Evolutionary conservation across 78 protist species (phyloP).

Genomic region (slime mould (Dictyostelium discoideum)): DNA sequence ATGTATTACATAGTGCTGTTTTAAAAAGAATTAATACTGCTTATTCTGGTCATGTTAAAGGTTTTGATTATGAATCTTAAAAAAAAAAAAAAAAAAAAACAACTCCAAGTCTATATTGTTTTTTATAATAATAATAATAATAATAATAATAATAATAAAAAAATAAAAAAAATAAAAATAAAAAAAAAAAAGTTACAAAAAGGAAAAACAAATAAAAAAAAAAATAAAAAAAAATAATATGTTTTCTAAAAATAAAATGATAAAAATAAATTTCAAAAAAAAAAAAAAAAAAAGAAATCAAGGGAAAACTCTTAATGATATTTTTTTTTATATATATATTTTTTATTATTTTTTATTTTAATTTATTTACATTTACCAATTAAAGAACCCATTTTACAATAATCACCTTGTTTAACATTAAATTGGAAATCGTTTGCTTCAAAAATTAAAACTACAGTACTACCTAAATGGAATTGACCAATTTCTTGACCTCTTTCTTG

Average conservation of each 20-base stretch:
- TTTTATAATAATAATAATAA: too few species aligned
- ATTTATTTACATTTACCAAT: conserved; percentile 35
- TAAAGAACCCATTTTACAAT: conserved; percentile 76
- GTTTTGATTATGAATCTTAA: conserved; percentile 73
- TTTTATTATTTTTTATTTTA: not conserved
- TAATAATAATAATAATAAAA: not conserved
- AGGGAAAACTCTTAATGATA: too few species aligned
- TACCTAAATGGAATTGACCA: conserved; percentile 87
- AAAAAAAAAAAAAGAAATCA: too few species aligned
- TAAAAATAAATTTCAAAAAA: too few species aligned
- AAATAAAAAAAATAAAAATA: not conserved
- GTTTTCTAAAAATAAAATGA: too few species aligned
- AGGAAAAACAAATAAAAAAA: too few species aligned
- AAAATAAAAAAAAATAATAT: too few species aligned
- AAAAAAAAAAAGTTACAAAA: too few species aligned
- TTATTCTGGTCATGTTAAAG: conserved; percentile 75
- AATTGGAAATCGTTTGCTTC: conserved; percentile 82
- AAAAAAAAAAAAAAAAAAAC: not conserved
- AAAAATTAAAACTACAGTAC: conserved; percentile 87
- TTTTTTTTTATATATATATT: not conserved
- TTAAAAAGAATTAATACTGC: conserved; percentile 73
- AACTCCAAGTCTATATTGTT: too few species aligned
- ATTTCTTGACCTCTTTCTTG: conserved; percentile 85
- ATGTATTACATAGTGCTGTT: conserved; percentile 67
- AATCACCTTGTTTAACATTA: conserved; percentile 77